These are phyloP conservation scores for Ogataea parapolymorpha DNA, from an alignment of 805 yeast species.

Conservation along the genomic window DNA sequence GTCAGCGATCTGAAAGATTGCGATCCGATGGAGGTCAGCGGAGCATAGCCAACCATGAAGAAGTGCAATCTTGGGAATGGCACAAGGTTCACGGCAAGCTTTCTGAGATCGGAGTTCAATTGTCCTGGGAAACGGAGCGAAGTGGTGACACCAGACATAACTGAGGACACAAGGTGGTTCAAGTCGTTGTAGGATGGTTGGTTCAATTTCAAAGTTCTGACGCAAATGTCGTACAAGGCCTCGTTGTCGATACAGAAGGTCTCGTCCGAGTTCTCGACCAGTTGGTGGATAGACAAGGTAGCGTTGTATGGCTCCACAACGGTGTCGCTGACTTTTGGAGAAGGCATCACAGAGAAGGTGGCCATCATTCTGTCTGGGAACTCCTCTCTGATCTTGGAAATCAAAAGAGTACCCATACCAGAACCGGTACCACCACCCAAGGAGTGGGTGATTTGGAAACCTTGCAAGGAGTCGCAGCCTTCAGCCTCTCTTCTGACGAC, in stretches of 20 bases:
- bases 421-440: slow-evolving; percentile 95
- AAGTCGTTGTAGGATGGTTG: slow-evolving; percentile 79
- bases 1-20: slow-evolving; percentile 79
- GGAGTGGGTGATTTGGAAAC: slow-evolving; percentile 86
- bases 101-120: slow-evolving; percentile 87
- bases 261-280: slow-evolving; percentile 87
- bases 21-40: slow-evolving; percentile 77
- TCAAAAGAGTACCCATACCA: slow-evolving; percentile 89
- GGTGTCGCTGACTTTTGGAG: slow-evolving; percentile 87
- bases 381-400: slow-evolving; percentile 85
- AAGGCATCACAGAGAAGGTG: slow-evolving; percentile 89
- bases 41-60: slow-evolving; percentile 95
- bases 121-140: slow-evolving; percentile 94
- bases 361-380: slow-evolving; percentile 96
- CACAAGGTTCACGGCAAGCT: slow-evolving; percentile 89
- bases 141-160: slow-evolving; percentile 94
- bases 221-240: slow-evolving; percentile 87
- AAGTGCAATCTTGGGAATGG: slow-evolving; percentile 95
- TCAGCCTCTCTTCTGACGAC: slow-evolving; percentile 92
- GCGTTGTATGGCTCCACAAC: slow-evolving; percentile 96
- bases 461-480: slow-evolving; percentile 88
- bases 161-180: slow-evolving; percentile 80
- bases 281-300: slow-evolving; percentile 83
- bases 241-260: slow-evolving; percentile 95
- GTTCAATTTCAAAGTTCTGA: slow-evolving; percentile 73